Base-by-base conservation (phyloP, 208 protist genomes). In the Phytomonas sp. region DNA sequence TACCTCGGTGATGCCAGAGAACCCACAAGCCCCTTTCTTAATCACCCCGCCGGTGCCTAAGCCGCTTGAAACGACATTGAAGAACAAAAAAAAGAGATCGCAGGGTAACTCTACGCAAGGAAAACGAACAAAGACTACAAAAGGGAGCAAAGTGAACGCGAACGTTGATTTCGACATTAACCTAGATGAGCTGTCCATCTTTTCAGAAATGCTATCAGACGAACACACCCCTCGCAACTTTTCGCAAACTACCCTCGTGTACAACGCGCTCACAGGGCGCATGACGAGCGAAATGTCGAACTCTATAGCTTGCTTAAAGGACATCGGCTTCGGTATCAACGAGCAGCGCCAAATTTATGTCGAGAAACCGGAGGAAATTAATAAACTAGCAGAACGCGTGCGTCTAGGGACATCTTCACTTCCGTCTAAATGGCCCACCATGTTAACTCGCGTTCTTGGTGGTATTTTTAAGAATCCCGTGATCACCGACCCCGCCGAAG, bases 181-280 rank as follows among this genome's bases (percentile, higher is more conserved):
- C 61, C 49, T 76, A 10, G 71, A 78, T 31, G 67, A 82, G 59
- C 66, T 78, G 60, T 74, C 73, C 23, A 78, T 78, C 60, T 82
- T 82, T 56, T 70, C 77, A 0, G 65, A 69, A 40, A 19, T 69
- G n/a, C 37, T 19, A 26, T 26, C 2, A 7, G 45, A 56, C 5
- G 45, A 56, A 7, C 45, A 19, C 4, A 16, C 32, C 1, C 40
- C 29, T 56, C 60, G 19, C 69, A 80, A 31, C 65, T 52, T 40
- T 70, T 66, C 10, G n/a, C 70, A 82, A 63, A 76, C 73, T 10
- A 82, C 77, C 59, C 79, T 94, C 33, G 80, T 94, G 37, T 94
- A 93, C 77, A 94, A 94, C 76, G 78, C 89, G 8, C 69, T 94
- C 10, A 94, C 72, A 32, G 89, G 89, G 32, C 89, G 89, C 77